Conservation (phyloP, 441 rosid genomes). For the Francoa sonchifolia region DNA sequence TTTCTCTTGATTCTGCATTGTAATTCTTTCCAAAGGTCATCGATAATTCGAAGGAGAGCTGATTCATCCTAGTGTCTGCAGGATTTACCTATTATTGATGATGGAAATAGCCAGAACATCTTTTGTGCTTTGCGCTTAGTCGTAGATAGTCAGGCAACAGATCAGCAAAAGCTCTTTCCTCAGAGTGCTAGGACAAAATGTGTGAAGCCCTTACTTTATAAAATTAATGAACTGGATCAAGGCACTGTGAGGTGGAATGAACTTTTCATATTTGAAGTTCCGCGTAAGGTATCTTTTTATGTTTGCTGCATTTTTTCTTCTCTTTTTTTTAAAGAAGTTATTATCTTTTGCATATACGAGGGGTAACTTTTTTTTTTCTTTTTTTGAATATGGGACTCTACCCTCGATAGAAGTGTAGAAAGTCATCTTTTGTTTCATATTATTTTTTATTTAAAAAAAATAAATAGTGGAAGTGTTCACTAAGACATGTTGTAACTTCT, state of each 20-base stretch:
- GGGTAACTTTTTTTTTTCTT: too few species aligned
- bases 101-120: constrained; percentile 85
- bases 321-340: constrained; percentile 1
- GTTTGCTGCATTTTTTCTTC: not conserved
- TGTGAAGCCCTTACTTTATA: constrained; percentile 54
- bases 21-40: too few species aligned
- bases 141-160: constrained; percentile 65
- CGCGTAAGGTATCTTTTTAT: constrained; percentile 45
- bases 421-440: too few species aligned
- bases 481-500: too few species aligned
- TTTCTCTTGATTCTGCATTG: too few species aligned
- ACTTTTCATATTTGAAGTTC: constrained; percentile 92
- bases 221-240: constrained; percentile 22
- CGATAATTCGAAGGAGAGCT: too few species aligned
- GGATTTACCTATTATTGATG: constrained; percentile 76
- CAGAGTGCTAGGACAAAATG: constrained; percentile 99
- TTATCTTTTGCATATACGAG: too few species aligned
- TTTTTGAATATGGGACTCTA: not conserved
- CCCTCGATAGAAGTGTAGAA: too few species aligned
- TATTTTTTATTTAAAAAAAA: too few species aligned
- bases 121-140: constrained; percentile 87
- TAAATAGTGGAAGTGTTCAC: too few species aligned
- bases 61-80: too few species aligned
- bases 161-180: constrained; percentile 88
- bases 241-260: constrained; percentile 90